Evolutionary conservation across 257 asterid genomes (phyloP).

Genomic region (Thymus mandschuricus): DNA sequence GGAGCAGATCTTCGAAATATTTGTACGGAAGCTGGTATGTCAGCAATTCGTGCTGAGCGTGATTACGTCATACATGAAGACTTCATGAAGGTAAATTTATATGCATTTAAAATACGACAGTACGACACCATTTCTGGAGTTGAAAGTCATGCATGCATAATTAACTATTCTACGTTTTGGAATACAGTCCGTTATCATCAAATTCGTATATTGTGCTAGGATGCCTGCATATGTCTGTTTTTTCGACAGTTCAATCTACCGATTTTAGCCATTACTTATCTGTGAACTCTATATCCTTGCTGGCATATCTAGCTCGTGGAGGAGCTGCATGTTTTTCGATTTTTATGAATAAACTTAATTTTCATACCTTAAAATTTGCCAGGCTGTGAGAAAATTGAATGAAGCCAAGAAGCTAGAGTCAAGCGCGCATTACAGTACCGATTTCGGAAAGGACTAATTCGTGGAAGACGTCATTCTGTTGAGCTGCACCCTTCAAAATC

Average conservation of each 20-base stretch:
- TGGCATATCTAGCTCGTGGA: background rate
- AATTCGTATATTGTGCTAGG: background rate
- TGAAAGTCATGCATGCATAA: background rate
- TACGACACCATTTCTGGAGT: background rate
- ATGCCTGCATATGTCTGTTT: background rate
- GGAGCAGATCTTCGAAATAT: slow-evolving; percentile 98
- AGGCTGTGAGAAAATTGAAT: slow-evolving; percentile 92
- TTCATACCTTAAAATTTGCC: slow-evolving; percentile 17
- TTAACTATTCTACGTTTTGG: background rate
- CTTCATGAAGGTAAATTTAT: slow-evolving; percentile 78
- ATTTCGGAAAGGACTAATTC: slow-evolving; percentile 78
- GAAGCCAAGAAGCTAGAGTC: slow-evolving; percentile 98
- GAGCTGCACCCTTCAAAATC: slow-evolving; percentile 4
- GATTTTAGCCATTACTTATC: background rate
- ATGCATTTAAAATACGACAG: background rate
- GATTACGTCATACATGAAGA: slow-evolving; percentile 98
- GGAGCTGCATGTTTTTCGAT: background rate
- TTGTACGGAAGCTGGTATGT: slow-evolving; percentile 97
- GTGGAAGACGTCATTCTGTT: background rate
- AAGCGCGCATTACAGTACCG: slow-evolving; percentile 81
- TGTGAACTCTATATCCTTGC: background rate
- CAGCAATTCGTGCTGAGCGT: slow-evolving; percentile 94
- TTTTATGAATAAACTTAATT: background rate
- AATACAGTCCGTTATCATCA: background rate
- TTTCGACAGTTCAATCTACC: background rate